Evolutionary conservation across 495 filamentous ascomycete species (phyloP), one percentile per base, ranked within the genome.

Genomic region (Recurvomyces mirabilis): DNA sequence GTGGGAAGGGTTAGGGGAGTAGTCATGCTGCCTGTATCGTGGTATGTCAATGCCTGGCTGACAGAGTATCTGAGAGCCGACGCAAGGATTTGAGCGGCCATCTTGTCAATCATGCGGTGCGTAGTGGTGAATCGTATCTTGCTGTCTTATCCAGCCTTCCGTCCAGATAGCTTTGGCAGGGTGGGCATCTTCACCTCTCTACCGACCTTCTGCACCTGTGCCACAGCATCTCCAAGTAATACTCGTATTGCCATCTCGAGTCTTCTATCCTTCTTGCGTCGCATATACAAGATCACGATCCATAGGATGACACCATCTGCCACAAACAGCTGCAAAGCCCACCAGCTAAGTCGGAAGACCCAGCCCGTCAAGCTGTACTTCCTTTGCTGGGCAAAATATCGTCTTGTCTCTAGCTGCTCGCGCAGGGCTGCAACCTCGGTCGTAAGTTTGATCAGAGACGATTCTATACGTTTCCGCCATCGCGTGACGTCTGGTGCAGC

Each of bases 391-490:
- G 19, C 24, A 9, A 41, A 19, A 61, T 75, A 71, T 12, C 75
- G 64, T 2, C 74, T 69, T 2, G 75, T 71, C 42, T 93, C 83
- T 51, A 95, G 81, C 58, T 94, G 84, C 62, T 98, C 91, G 18
- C 91, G 73, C 51, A 94, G 67, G n/a, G 91, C 91, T 3, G 91
- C 85, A 14, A 96, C 76, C 63, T 98, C 91, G 12, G 88, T 80
- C 30, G 87, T 91, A 68, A 98, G 79, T 54, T 83, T 83, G 31
- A 88, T 81, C 43, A 96, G 74, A 22, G 87, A 85, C 32, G 81
- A 74, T 64, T 96, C 89, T 51, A 96, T 84, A 46, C 82, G 71
- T 48, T 75, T 78, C 18, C 81, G 78, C 85, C 89, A 94, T 54
- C 74, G 75, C 30, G 64, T 57, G 43, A 64, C 39, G 19, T 15